These are phyloP conservation scores for Orbilia oligospora DNA, from an alignment of 2,329 filamentous ascomycete species.

Conservation along the genomic window DNA sequence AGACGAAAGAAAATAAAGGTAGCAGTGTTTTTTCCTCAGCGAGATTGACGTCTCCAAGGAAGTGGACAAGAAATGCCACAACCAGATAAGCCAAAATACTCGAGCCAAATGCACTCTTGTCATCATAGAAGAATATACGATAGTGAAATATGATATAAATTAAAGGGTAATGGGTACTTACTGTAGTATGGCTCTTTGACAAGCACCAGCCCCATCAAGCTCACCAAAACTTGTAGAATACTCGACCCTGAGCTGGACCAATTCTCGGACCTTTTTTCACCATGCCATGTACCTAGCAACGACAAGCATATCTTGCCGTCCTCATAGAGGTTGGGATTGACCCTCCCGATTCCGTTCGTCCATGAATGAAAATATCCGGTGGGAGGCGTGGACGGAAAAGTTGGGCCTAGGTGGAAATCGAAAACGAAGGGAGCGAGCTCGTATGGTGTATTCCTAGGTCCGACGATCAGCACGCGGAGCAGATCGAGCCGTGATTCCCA, in stretches of 20 bases:
- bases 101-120: conserved; percentile 73
- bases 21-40: conserved; percentile 75
- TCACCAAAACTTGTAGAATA: conserved; percentile 74
- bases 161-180: conserved; percentile 64
- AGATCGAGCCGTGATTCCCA: conserved; percentile 75
- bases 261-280: conserved; percentile 70
- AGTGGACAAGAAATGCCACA: conserved; percentile 64
- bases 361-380: conserved; percentile 74
- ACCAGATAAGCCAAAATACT: conserved; percentile 65
- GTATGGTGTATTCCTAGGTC: conserved; percentile 74
- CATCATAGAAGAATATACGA: conserved; percentile 57
- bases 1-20: conserved; percentile 64
- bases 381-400: conserved; percentile 72
- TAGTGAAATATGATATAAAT: neutral
- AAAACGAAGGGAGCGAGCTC: conserved; percentile 75
- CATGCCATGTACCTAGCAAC: conserved; percentile 74
- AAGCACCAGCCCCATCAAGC: conserved; percentile 73
- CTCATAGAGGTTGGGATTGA: conserved; percentile 76
- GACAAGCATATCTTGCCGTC: conserved; percentile 75
- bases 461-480: conserved; percentile 73
- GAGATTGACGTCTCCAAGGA: conserved; percentile 68
- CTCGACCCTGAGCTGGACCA: conserved; percentile 71
- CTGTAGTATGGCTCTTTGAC: conserved; percentile 75
- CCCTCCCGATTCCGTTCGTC: conserved; percentile 70
- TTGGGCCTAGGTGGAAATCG: conserved; percentile 71